Evolutionary conservation across 345 rosid genomes (phyloP).

Genomic region (Clausena lansium): DNA sequence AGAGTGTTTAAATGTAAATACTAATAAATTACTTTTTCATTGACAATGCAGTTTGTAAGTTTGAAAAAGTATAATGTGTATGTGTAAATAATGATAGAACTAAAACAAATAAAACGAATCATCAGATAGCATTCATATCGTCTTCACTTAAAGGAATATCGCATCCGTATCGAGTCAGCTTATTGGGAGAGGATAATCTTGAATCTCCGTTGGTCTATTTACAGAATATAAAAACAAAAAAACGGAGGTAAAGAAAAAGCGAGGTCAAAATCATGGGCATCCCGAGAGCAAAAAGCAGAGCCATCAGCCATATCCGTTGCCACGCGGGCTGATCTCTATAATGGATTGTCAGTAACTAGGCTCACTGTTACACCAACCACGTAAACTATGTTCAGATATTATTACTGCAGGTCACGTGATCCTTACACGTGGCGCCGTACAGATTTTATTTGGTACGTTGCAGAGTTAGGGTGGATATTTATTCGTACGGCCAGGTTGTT

Average conservation of each 20-base stretch:
- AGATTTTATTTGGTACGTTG: neutral
- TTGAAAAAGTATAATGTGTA: no score
- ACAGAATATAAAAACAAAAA: neutral
- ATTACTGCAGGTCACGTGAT: slow-evolving; percentile 26
- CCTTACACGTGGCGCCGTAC: slow-evolving; percentile 17
- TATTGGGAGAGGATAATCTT: slow-evolving; percentile 24
- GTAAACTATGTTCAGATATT: slow-evolving; percentile 3
- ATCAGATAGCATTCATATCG: no score
- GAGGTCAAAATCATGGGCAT: slow-evolving; percentile 23
- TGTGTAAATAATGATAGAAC: no score
- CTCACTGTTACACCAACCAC: slow-evolving; percentile 26
- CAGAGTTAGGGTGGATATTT: neutral
- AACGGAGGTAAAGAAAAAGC: neutral
- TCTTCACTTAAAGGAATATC: no score
- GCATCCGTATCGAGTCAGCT: no score
- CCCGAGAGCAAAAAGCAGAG: neutral
- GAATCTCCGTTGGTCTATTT: neutral
- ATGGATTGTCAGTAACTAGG: slow-evolving; percentile 10
- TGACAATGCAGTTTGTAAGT: no score
- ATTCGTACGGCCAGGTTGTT: slow-evolving; percentile 11
- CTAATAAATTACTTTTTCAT: neutral
- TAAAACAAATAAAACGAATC: no score
- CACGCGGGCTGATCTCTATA: slow-evolving; percentile 16
- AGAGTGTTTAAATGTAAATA: neutral
- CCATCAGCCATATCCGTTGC: slow-evolving; percentile 11